Conservation (phyloP, 2,329 filamentous ascomycete species). For the Fusarium sp. region DNA sequence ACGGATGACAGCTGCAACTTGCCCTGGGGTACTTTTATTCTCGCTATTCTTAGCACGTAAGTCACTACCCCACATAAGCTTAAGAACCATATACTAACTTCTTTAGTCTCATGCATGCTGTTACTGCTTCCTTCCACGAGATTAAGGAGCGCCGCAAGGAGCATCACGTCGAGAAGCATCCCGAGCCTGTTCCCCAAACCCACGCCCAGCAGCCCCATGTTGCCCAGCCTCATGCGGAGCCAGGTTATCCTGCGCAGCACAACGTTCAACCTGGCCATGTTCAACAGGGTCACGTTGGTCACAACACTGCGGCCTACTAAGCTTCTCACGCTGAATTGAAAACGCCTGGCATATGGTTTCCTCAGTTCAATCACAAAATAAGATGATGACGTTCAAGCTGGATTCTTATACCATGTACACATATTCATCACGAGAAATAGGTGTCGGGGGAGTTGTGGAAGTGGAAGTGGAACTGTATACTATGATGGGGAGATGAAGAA, state of each 20-base stretch:
- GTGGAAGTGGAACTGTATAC: not conserved
- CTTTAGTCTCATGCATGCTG: slow-evolving; percentile 1
- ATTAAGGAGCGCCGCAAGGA: slow-evolving; percentile 3
- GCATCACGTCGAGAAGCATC: not conserved
- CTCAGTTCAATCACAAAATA: too few relatives aligned
- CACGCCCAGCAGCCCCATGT: not conserved
- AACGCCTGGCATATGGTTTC: too few relatives aligned
- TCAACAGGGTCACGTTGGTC: not conserved
- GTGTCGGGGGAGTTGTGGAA: not conserved
- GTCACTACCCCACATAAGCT: not conserved
- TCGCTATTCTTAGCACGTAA: slow-evolving; percentile 32
- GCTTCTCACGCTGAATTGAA: not conserved
- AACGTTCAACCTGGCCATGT: not conserved
- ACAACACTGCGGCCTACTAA: not conserved
- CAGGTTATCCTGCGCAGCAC: not conserved
- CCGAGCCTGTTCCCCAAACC: not conserved
- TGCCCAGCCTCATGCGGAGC: not conserved
- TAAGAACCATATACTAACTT: not conserved
- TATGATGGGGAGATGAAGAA: not conserved
- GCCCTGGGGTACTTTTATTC: slow-evolving; percentile 27
- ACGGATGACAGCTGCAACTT: slow-evolving; percentile 15
- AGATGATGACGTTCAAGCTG: not conserved
- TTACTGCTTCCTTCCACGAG: slow-evolving; percentile 27
- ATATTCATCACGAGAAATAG: not conserved
- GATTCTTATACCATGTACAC: not conserved